phyloP scores from a whole-genome alignment of 164 flowering plant genomes.

The Umbellularia californica region DNA sequence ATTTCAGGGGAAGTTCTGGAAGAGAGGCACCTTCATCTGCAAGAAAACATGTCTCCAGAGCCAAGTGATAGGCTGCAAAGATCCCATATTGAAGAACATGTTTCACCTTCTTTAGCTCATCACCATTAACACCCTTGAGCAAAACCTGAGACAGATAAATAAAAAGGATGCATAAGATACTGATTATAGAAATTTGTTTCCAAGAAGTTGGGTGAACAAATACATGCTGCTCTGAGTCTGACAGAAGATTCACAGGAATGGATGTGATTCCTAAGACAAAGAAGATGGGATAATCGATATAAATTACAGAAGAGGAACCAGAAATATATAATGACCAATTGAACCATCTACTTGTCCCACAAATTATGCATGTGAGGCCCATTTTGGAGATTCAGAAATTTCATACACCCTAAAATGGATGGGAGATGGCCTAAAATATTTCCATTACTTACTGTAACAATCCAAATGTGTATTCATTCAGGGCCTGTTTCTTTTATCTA shows the following conservation, averaged over 20 bases:
- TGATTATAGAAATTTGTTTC: neutral
- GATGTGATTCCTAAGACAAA: neutral
- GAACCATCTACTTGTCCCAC: neutral
- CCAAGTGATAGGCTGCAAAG: slow-evolving; percentile 98
- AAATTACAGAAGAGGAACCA: neutral
- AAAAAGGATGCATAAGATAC: slow-evolving; percentile 4
- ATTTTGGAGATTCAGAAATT: neutral
- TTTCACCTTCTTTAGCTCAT: slow-evolving; percentile 92
- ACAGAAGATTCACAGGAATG: neutral
- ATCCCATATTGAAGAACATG: slow-evolving; percentile 91
- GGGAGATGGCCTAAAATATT: neutral
- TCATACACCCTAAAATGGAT: neutral
- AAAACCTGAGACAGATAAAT: slow-evolving; percentile 50
- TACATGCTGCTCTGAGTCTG: neutral
- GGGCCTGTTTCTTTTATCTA: too few relatives aligned
- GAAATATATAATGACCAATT: too few relatives aligned
- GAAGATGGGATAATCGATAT: too few relatives aligned
- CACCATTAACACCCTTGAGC: slow-evolving; percentile 86
- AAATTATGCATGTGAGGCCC: neutral
- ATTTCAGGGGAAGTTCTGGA: slow-evolving; percentile 72
- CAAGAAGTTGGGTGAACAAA: neutral
- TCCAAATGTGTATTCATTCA: too few relatives aligned
- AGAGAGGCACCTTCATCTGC: slow-evolving; percentile 98
- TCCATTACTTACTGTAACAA: neutral
- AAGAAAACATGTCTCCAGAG: slow-evolving; percentile 94